Percentiles rank a stretch among this genome's conserved stretches.
These are phyloP conservation scores for Penicillium chermesinum DNA, from an alignment of 495 filamentous ascomycete species.

Conservation along the genomic window DNA sequence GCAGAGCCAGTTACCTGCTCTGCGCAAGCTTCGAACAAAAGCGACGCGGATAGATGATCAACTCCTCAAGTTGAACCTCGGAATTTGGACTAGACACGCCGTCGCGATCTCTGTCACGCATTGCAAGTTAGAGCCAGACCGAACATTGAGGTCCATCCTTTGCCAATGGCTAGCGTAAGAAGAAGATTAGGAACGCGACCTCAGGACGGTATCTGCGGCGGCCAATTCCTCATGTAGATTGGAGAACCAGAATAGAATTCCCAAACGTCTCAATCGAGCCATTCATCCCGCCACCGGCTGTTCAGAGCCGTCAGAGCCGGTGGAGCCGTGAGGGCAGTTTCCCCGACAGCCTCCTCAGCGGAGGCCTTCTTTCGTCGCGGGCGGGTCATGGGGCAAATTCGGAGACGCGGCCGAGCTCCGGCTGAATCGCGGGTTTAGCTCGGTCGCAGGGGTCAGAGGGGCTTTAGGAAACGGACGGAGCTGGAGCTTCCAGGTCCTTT, in stretches of 20 bases:
- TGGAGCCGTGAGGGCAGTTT: conserved; percentile 13
- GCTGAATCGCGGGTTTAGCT: conserved; percentile 13
- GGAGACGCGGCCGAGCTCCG: conserved; percentile 22
- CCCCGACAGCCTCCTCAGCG: conserved; percentile 22
- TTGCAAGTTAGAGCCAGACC: too few relatives aligned
- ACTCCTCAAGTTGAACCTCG: too few relatives aligned
- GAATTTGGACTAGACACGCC: too few relatives aligned
- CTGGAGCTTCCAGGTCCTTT: too few relatives aligned
- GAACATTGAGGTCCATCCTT: too few relatives aligned
- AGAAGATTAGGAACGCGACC: not conserved
- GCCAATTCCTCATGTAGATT: not conserved
- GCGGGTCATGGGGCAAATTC: conserved; percentile 17
- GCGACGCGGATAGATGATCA: too few relatives aligned
- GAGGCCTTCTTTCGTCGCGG: not conserved
- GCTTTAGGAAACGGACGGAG: conserved; percentile 5
- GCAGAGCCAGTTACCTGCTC: too few relatives aligned
- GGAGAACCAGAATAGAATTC: not conserved
- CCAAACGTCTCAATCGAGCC: conserved; percentile 8
- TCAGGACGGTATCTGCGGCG: not conserved
- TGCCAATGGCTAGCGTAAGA: not conserved
- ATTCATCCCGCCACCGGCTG: conserved; percentile 3
- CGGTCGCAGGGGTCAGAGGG: conserved; percentile 4
- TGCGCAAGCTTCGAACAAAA: too few relatives aligned
- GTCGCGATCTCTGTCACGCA: too few relatives aligned
- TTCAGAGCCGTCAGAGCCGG: not conserved